Percentiles rank a stretch among this genome's conserved stretches.
These are phyloP conservation scores for Emmonsiellopsis sp. DNA, from an alignment of 2,329 filamentous ascomycete genomes.

Conservation along the genomic window DNA sequence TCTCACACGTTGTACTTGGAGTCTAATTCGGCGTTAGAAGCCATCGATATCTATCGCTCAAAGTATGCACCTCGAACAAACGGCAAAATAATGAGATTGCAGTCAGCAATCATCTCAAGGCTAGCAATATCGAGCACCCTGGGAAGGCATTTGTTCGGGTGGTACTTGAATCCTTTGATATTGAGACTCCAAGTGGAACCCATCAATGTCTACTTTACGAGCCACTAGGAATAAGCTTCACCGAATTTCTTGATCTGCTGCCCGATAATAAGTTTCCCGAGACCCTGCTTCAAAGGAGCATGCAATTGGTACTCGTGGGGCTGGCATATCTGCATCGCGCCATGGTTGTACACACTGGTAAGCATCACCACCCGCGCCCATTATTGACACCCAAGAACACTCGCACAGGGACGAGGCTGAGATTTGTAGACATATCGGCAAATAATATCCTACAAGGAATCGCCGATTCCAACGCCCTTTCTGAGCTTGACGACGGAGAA, in stretches of 20 bases:
- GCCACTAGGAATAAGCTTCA: slow-evolving; percentile 13
- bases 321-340: slow-evolving; percentile 84
- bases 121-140: slow-evolving; percentile 8
- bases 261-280: slow-evolving; percentile 16
- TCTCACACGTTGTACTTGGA: too few species aligned
- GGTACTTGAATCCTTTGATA: slow-evolving; percentile 20
- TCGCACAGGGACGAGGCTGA: slow-evolving; percentile 2
- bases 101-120: too few species aligned
- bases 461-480: slow-evolving; percentile 25
- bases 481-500: slow-evolving; percentile 29
- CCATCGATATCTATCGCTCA: too few species aligned
- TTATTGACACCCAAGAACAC: neutral
- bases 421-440: slow-evolving; percentile 26
- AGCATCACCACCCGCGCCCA: too few species aligned
- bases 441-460: slow-evolving; percentile 35
- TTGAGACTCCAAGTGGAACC: slow-evolving; percentile 16
- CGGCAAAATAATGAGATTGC: too few species aligned
- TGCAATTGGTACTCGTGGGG: slow-evolving; percentile 75
- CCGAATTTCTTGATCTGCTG: slow-evolving; percentile 16
- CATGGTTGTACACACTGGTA: slow-evolving; percentile 43
- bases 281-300: slow-evolving; percentile 30
- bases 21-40: too few species aligned
- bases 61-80: too few species aligned
- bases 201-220: slow-evolving; percentile 20
- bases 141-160: slow-evolving; percentile 17